Percentiles rank a stretch among this genome's conserved stretches.
phyloP scores from a whole-genome alignment of 768 basidiomycete species.

The Melanogaster broomeanus region DNA sequence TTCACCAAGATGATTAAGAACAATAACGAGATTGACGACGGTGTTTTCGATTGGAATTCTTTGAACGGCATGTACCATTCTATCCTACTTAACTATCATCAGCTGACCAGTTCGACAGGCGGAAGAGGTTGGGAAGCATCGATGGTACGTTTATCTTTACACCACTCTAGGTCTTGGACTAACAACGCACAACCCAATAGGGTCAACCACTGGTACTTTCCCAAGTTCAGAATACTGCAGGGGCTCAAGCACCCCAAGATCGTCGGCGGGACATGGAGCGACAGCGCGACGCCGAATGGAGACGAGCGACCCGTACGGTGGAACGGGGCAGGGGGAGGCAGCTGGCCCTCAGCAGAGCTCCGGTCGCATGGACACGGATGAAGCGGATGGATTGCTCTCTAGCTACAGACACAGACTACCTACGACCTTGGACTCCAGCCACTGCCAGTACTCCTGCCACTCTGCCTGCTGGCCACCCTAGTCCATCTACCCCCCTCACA shows the following conservation, averaged over 20 bases:
- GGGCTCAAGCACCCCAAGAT: slow-evolving; percentile 49
- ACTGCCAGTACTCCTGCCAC: too few relatives aligned
- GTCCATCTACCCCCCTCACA: too few relatives aligned
- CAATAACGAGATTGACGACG: slow-evolving; percentile 88
- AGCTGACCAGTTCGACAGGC: slow-evolving; percentile 41
- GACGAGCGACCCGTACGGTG: too few relatives aligned
- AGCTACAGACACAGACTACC: too few relatives aligned
- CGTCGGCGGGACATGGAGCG: slow-evolving; percentile 55
- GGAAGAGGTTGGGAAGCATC: slow-evolving; percentile 95
- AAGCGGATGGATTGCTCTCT: too few relatives aligned
- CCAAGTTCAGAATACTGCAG: slow-evolving; percentile 59
- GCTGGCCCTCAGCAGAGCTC: too few relatives aligned
- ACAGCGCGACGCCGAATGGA: slow-evolving; percentile 60
- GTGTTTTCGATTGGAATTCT: slow-evolving; percentile 94
- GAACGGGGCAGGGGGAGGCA: too few relatives aligned
- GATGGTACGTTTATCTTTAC: slow-evolving; percentile 49
- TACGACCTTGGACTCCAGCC: too few relatives aligned
- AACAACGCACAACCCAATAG: slow-evolving; percentile 31
- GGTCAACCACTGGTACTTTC: slow-evolving; percentile 65
- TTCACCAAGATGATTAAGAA: slow-evolving; percentile 94
- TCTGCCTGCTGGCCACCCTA: too few relatives aligned
- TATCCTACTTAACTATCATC: not conserved
- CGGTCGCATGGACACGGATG: too few relatives aligned
- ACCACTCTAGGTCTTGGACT: slow-evolving; percentile 3
- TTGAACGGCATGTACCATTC: slow-evolving; percentile 62